A percentile compares a stretch with the other conserved stretches of the same genome.
phyloP scores from a whole-genome alignment of 257 asterid genomes.

The Solanum piurae region DNA sequence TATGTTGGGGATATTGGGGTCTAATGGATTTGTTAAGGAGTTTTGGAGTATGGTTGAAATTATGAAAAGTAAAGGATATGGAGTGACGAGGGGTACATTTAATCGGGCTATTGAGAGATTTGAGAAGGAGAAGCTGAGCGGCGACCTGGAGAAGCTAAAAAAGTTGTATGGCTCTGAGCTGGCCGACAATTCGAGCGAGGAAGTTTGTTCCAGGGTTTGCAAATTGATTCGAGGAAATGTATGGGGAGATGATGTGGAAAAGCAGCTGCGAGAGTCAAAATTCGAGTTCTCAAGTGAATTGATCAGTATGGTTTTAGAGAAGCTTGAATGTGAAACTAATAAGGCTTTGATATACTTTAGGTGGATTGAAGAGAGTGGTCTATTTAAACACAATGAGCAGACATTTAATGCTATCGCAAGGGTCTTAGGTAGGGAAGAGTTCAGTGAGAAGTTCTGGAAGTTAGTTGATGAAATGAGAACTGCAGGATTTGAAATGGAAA shows the following conservation, averaged over 20 bases:
- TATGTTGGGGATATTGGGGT: constrained; percentile 47
- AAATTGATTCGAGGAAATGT: constrained; percentile 36
- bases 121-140: constrained; percentile 35
- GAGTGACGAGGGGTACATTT: constrained; percentile 36
- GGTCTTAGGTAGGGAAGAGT: constrained; percentile 43
- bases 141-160: constrained; percentile 50
- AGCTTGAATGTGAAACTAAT: constrained; percentile 37
- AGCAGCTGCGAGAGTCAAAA: constrained; percentile 29
- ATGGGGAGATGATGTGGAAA: constrained; percentile 75
- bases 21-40: constrained; percentile 45
- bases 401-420: constrained; percentile 50
- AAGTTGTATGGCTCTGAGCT: constrained; percentile 39
- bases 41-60: constrained; percentile 45
- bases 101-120: constrained; percentile 34
- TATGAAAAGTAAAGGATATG: constrained; percentile 61
- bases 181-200: constrained; percentile 16
- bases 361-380: constrained; percentile 77
- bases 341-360: constrained; percentile 70
- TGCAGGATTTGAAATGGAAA: constrained; percentile 52
- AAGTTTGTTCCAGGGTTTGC: constrained; percentile 27
- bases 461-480: constrained; percentile 57
- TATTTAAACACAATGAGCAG: constrained; percentile 37
- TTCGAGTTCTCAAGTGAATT: constrained; percentile 49
- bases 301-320: constrained; percentile 39
- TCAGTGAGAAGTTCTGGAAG: constrained; percentile 56